Conservation (phyloP, 495 filamentous ascomycete species). For the Aeminium ludgeri region DNA sequence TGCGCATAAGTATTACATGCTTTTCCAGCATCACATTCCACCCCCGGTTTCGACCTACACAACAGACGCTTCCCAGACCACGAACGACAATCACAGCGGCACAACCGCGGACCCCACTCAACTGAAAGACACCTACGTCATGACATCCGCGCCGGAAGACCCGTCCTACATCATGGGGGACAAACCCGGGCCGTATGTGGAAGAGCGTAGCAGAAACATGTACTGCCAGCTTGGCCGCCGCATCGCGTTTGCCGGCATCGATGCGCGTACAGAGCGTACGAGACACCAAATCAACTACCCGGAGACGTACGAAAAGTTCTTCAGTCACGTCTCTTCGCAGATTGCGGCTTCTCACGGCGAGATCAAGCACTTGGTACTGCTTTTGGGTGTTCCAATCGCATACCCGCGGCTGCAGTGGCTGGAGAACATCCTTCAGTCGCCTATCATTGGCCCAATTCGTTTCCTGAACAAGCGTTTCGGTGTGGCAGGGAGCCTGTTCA, state of each 20-base stretch:
- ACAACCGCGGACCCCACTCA: slow-evolving; percentile 44
- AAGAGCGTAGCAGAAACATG: slow-evolving; percentile 61
- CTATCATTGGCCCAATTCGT: slow-evolving; percentile 67
- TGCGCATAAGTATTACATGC: slow-evolving; percentile 49
- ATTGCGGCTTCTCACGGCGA: slow-evolving; percentile 37
- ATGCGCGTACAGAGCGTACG: slow-evolving; percentile 82
- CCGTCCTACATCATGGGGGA: slow-evolving; percentile 65
- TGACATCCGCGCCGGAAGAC: slow-evolving; percentile 40
- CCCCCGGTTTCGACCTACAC: slow-evolving; percentile 73
- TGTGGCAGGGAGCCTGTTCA: slow-evolving; percentile 69
- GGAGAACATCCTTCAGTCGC: slow-evolving; percentile 70
- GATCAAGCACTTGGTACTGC: slow-evolving; percentile 67
- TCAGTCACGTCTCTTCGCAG: slow-evolving; percentile 48
- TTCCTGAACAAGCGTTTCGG: slow-evolving; percentile 86
- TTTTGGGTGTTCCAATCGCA: slow-evolving; percentile 85
- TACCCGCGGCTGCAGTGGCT: slow-evolving; percentile 91
- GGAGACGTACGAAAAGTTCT: slow-evolving; percentile 76
- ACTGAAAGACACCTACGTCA: slow-evolving; percentile 49
- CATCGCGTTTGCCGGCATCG: slow-evolving; percentile 74
- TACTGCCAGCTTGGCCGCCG: slow-evolving; percentile 70
- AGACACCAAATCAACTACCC: slow-evolving; percentile 80
- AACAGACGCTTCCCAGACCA: slow-evolving; percentile 44
- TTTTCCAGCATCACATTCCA: slow-evolving; percentile 85
- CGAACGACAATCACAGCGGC: slow-evolving; percentile 22
- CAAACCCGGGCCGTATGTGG: slow-evolving; percentile 61